Percentiles rank a stretch among this genome's conserved stretches.
Evolutionary conservation across 495 filamentous ascomycete species (phyloP).

Genomic region (Aspergillus baeticus): DNA sequence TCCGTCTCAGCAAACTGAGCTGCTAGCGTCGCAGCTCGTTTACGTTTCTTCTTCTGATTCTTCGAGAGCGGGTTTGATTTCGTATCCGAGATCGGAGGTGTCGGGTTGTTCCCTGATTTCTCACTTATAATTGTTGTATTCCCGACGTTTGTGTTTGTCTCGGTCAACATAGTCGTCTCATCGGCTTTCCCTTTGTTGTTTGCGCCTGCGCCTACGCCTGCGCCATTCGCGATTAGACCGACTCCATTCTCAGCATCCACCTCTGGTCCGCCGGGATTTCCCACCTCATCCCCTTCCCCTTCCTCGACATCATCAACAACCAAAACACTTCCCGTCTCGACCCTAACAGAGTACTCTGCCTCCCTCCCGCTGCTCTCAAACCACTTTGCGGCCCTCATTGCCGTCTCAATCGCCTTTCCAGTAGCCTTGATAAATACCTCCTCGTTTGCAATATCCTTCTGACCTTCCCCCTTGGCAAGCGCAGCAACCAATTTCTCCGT

Average conservation of each 20-base stretch:
- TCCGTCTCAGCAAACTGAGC: conserved; percentile 46
- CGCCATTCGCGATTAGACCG: too few species aligned
- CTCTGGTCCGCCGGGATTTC: too few species aligned
- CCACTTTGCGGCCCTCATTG: conserved; percentile 60
- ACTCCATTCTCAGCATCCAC: conserved; percentile 18
- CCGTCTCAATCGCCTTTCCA: conserved; percentile 74
- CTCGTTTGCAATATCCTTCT: conserved; percentile 41
- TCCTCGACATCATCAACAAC: conserved; percentile 71
- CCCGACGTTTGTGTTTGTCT: not conserved
- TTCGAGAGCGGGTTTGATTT: conserved; percentile 16
- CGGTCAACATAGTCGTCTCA: not conserved
- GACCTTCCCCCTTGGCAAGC: conserved; percentile 2
- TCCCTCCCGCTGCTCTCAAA: conserved; percentile 53
- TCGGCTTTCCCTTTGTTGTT: not conserved
- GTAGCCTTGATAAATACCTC: conserved; percentile 77
- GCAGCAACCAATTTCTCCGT: conserved; percentile 4
- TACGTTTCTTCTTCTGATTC: conserved; percentile 38
- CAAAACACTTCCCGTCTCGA: conserved; percentile 63
- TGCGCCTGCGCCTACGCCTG: not conserved
- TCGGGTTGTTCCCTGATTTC: not conserved
- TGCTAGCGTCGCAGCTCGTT: conserved; percentile 32
- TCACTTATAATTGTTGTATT: not conserved
- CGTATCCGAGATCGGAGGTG: not conserved
- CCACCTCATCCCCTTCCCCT: conserved; percentile 24
- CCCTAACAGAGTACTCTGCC: conserved; percentile 51